Base-by-base conservation (phyloP, 2,329 filamentous ascomycete species). In the Myotisia sp. region DNA sequence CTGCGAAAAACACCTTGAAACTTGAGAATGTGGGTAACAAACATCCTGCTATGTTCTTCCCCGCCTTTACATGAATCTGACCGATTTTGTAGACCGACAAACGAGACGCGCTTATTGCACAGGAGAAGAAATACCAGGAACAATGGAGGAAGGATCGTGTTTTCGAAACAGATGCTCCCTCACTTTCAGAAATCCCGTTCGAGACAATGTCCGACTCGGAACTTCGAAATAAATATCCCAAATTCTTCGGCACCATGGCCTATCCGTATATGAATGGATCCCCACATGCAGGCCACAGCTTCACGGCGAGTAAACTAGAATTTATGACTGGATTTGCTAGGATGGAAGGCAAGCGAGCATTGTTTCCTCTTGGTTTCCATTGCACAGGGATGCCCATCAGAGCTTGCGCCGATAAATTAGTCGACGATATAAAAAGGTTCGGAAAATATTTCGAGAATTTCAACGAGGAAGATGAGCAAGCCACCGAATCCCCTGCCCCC, bases 321-420 rank as follows among this genome's bases (percentile, higher is more conserved):
- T 98, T 95, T 58, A 78, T 76, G 38, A 74, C 79, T 16, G 84
- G 87, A 27, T 86, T 84, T 53, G 78, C 80, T 29, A 71, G 87
- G 37, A 92, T 95, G 83, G 74, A 85, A 56, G 90, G 90, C 51
- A 87, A 87, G 66, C 71, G 79, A 34, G 70, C 78, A 37, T 67
- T 95, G 34, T 94, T 90, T 56, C 90, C 90, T 37, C 78, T 90
- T 52, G 90, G 87, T 20, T 98, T 85, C 65, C 90, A 98, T 67
- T 84, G 80, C 62, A 95, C 87, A 0, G 90, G 90, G 48, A 92
- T 98, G 79, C 85, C 86, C 29, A 98, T 98, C 67, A 94, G 94
- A 62, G 86, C 90, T 4, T 92, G 83, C 51, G 85, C 90, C 36
- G 87, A 98, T 66, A 95, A 95, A 67, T 73, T 98, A 29, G 75